Evolutionary conservation across 371 early-diverging fungal species (phyloP), one percentile per base, ranked within the genome.

Genomic region (Aphelidium insulamus): DNA sequence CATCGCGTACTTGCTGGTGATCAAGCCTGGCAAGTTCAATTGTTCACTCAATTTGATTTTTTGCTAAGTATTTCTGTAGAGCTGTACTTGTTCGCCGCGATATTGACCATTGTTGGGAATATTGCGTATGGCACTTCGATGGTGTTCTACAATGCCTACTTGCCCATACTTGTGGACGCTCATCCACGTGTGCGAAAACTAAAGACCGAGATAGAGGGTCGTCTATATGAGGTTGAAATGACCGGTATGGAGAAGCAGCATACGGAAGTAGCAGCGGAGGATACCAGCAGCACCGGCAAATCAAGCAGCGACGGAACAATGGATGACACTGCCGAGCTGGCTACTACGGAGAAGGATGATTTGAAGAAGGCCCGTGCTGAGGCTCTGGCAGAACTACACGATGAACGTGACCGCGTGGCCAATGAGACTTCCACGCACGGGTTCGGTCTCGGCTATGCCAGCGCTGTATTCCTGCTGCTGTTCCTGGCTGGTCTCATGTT

Each of bases 81-180:
- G 11, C 29, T 50, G 34, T 54, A 43, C 40, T 48, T 53, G 46
- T 20, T 54, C 15, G 52, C 55, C 8, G 53, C 55, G 16, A 32
- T 59, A n/a, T 31, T 62, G 18, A 42, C 44, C 27, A 59, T 56
- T 21, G 19, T 62, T 26, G 50, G 46, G 6, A 61, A 56, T 31
- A 47, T 62, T n/a, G 40, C 44, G 9, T 61, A 52, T 40, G 61
- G 66, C 3, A 55, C 53, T 11, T 46, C 59, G 11, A 55, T 43
- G 36, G 67, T 69, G 10, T 58, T 66, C 28, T 57, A 57, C 34
- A 59, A 66, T 24, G 57, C 66, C 8, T 69, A 57, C 41, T 49
- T 73, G 33, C 69, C 69, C 9, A 41, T 61, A 10, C 33, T 68
- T 19, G 46, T 59, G 2, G 49, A 59, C 22, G 49, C 58, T 32